phyloP scores from a whole-genome alignment of 1,139 yeast genomes.

The Yamadazyma kanchanaburiensis region DNA sequence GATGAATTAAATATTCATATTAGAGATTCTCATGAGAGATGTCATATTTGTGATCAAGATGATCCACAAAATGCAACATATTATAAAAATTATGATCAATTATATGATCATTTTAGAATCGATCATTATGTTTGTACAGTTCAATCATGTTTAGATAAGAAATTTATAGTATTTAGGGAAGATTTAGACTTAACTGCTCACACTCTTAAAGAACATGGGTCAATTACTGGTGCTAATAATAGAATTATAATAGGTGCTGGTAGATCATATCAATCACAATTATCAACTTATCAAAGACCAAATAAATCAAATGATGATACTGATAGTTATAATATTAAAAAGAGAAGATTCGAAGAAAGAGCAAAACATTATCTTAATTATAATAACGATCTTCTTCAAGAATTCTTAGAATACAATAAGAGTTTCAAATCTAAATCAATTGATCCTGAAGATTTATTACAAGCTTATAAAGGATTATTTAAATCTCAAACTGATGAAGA shows the following conservation, averaged over 20 bases:
- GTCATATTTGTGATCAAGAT: constrained; percentile 82
- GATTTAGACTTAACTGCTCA: constrained; percentile 87
- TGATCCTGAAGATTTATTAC: constrained; percentile 46
- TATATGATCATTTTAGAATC: constrained; percentile 69
- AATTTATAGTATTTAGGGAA: constrained; percentile 87
- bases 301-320: constrained; percentile 8
- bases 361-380: constrained; percentile 75
- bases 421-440: constrained; percentile 46
- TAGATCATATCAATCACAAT: constrained; percentile 59
- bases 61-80: constrained; percentile 68
- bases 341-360: constrained; percentile 72
- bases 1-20: constrained; percentile 84
- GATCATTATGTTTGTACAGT: constrained; percentile 79
- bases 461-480: constrained; percentile 54
- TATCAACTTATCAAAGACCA: constrained; percentile 50
- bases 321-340: constrained; percentile 51
- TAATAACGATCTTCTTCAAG: constrained; percentile 41
- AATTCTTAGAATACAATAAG: constrained; percentile 50
- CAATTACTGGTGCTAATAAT: constrained; percentile 44
- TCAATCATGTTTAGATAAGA: constrained; percentile 81
- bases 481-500: constrained; percentile 39
- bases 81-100: constrained; percentile 69
- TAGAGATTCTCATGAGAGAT: constrained; percentile 81
- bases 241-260: constrained; percentile 42
- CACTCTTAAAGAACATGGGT: constrained; percentile 80